Percentiles rank a stretch among this genome's conserved stretches.
Evolutionary conservation across 371 early-diverging fungal species (phyloP).

Genomic region (Mucor lusitanicus): DNA sequence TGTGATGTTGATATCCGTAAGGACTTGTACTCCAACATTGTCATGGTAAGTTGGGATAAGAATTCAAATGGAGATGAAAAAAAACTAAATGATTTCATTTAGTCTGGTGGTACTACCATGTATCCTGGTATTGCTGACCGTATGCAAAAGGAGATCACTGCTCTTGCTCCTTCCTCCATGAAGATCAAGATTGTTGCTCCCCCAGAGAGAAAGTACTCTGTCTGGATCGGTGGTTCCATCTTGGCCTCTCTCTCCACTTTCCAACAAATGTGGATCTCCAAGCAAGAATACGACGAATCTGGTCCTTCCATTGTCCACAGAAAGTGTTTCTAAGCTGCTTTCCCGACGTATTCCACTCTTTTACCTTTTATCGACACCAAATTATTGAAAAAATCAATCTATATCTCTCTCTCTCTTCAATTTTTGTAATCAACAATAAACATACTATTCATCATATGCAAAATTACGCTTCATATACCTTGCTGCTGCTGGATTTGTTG

Average conservation of each 20-base stretch:
- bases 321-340: conserved; percentile 90
- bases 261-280: conserved; percentile 98
- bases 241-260: conserved; percentile 99
- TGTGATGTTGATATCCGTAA: conserved; percentile 98
- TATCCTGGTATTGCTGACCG: conserved; percentile 98
- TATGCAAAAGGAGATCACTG: conserved; percentile 98
- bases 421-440: not conserved
- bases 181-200: conserved; percentile 99
- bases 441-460: not conserved
- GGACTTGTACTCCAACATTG: conserved; percentile 96
- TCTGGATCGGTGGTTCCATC: conserved; percentile 99
- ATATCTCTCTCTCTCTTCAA: not conserved
- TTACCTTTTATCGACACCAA: not conserved
- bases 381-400: not conserved
- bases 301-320: conserved; percentile 98
- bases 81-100: conserved; percentile 3
- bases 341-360: not conserved
- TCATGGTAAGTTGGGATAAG: conserved; percentile 60
- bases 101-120: conserved; percentile 86
- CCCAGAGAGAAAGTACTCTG: conserved; percentile 99
- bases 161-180: conserved; percentile 97
- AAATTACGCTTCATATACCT: too few relatives aligned
- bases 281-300: conserved; percentile 97
- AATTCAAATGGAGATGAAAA: not conserved
- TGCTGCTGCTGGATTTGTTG: too few relatives aligned